Evolutionary conservation across 192 early-diverging fungal genomes (phyloP), one percentile per base, ranked within the genome.

Genomic region (Podila horticola): DNA sequence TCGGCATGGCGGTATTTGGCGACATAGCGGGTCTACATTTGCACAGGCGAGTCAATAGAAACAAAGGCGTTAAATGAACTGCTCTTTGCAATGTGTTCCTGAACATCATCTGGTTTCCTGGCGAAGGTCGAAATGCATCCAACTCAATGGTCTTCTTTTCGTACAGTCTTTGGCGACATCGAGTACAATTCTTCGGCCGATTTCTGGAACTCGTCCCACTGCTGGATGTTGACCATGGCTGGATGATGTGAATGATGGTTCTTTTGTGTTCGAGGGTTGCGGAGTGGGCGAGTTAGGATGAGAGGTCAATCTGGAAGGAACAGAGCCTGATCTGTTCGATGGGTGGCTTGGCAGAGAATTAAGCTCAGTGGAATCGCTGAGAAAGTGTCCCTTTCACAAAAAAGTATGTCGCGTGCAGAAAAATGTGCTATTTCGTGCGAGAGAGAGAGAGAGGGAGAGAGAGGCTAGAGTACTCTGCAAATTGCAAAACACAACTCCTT

Each of bases 191-290:
- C 89, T 64, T 94, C 93, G 33, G 88, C 90, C 19, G 91, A 92
- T 62, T 89, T 87, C 82, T 94, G 90, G 71, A 91, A 94, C 38
- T 93, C 88, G 66, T 94, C 92, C 92, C 92, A 94, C 26, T 73
- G 75, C 15, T 86, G 87, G 58, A 94, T 88, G 83, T 94, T 94
- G 51, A 90, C 89, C 91, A 91, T 92, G 33, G 51, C 70, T 45
- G 12, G 41, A 45, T 45, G 41, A 45, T 45, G 41, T 45, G 41
- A 17, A 45, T 45, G 41, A 45, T 13, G 15, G 34, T 36, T 36
- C 34, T 36, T 36, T 45, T 45, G n/a, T 17, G 41, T 45, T 45
- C 41, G 38, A 28, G 72, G 62, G 36, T 8, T 61, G 62, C 24
- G 31, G 24, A 34, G 38, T 66, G n/a, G 49, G 48, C 26, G 20